These are phyloP conservation scores for Tetrahymena malaccensis DNA, from an alignment of 73 alveolate species.

Conservation along the genomic window DNA sequence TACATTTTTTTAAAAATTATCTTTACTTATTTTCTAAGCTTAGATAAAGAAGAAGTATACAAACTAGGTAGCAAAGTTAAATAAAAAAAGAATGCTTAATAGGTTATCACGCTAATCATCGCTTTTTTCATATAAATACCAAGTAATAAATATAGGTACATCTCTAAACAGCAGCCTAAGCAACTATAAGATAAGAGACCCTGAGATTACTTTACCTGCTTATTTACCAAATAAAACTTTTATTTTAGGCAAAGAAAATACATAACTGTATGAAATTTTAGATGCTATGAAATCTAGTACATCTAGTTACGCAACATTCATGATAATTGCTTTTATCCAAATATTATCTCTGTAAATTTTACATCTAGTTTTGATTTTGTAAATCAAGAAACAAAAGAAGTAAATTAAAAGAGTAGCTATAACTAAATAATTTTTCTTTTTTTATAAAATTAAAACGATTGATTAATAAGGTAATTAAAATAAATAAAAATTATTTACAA, in stretches of 20 bases:
- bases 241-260: background rate
- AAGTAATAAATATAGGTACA: background rate
- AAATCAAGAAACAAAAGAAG: background rate
- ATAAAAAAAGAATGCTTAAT: background rate
- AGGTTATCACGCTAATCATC: background rate
- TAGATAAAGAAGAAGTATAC: background rate
- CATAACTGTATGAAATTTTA: background rate
- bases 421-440: background rate
- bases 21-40: background rate
- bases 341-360: background rate
- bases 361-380: background rate
- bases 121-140: background rate
- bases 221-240: background rate
- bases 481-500: background rate
- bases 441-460: too few relatives aligned
- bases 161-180: background rate
- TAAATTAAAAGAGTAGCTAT: background rate
- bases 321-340: background rate
- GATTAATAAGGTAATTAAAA: too few relatives aligned
- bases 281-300: background rate
- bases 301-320: background rate
- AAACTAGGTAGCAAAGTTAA: background rate
- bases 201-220: background rate
- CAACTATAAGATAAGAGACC: background rate
- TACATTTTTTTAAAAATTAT: background rate